Evolutionary conservation across 805 yeast genomes (phyloP), one percentile per base, ranked within the genome.

Genomic region (Yamadazyma sp.): DNA sequence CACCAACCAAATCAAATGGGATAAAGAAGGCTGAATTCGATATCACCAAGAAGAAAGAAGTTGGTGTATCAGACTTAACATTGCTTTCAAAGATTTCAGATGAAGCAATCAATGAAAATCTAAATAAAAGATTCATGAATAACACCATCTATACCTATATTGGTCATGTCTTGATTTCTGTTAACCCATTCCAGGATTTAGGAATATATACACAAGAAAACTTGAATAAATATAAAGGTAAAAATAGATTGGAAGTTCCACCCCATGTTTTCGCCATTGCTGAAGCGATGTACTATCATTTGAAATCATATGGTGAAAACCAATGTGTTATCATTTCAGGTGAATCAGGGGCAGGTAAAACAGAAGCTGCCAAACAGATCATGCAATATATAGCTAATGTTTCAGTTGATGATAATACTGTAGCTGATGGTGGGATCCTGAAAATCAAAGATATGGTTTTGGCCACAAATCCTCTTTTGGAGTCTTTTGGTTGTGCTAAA

Each of bases 181-280:
- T 93, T 32, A 93, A 93, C 53, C 99, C 99, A 2, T 93, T 93
- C 66, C 79, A 88, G 45, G 99, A 93, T 58, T 69, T 93, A 53
- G 99, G 99, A 2, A 93, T 93, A 34, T 93, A 93, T 62, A 87
- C 97, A 6, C 84, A 78, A 32, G 81, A 78, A 15, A 80, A 80
- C 2, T 67, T 91, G 45, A 76, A 77, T 39, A 69, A 82, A 13
- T 93, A 93, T 55, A 79, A 80, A 58, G 96, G 96, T 43, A 88
- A 89, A 59, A 93, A 93, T 60, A 73, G 99, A 51, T 69, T 93
- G 40, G 99, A 93, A 63, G 96, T 85, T 19, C 95, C 98, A 12
- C 99, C 99, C 3, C 99, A 93, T 62, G 98, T 93, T 20, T 93
- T 82, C 62, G 96, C 98, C 35, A 88, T 93, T 52, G 98, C 99